Conservation (phyloP, 495 filamentous ascomycete species). For the Penicillium atrosanguineum region DNA sequence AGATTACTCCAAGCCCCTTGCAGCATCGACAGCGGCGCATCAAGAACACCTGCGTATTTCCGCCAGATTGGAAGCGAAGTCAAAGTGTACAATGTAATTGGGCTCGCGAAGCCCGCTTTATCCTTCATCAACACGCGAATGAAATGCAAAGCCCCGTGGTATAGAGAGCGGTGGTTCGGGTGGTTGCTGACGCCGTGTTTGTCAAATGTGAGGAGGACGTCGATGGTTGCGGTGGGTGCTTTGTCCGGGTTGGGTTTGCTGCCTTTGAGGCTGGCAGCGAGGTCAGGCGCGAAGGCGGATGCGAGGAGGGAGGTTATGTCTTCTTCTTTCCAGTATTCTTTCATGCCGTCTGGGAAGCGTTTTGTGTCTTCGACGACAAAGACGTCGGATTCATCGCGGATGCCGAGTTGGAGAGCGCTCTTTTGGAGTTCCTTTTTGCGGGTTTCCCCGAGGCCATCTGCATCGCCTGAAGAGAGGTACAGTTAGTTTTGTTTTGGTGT, state of each 20-base stretch:
- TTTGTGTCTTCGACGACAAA: slow-evolving; percentile 74
- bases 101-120: slow-evolving; percentile 64
- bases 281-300: slow-evolving; percentile 64
- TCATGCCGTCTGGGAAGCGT: slow-evolving; percentile 87
- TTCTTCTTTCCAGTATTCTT: slow-evolving; percentile 63
- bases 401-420: slow-evolving; percentile 70
- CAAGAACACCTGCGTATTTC: slow-evolving; percentile 78
- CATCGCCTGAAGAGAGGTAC: slow-evolving; percentile 56
- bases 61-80: slow-evolving; percentile 64
- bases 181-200: slow-evolving; percentile 73
- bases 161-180: slow-evolving; percentile 87
- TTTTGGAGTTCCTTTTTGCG: slow-evolving; percentile 80
- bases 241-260: slow-evolving; percentile 21
- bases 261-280: slow-evolving; percentile 28
- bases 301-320: slow-evolving; percentile 67
- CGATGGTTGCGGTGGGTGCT: slow-evolving; percentile 61
- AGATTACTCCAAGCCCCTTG: slow-evolving; percentile 39
- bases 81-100: slow-evolving; percentile 81
- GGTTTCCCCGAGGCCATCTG: slow-evolving; percentile 79
- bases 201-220: slow-evolving; percentile 89
- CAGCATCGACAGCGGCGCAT: slow-evolving; percentile 64
- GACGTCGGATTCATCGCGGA: slow-evolving; percentile 70
- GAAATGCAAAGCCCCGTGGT: slow-evolving; percentile 76
- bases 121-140: slow-evolving; percentile 58
- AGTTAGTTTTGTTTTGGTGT: not conserved